Evolutionary conservation across 768 basidiomycete species (phyloP), one percentile per base, ranked within the genome.

Genomic region (Russula compacta): DNA sequence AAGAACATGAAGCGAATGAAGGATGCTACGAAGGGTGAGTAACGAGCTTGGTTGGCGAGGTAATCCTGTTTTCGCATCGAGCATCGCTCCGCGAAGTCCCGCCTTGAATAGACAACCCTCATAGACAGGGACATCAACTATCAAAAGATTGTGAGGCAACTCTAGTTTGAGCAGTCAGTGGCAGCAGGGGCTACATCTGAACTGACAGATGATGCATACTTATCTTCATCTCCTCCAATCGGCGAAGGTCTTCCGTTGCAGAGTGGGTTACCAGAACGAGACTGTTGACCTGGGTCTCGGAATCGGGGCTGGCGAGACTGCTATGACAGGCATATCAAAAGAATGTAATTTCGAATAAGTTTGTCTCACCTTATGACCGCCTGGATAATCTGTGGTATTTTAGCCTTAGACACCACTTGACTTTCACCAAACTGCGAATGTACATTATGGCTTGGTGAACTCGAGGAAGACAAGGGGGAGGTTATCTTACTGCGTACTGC

Each of bases 191-290:
- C 49, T 42, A 60, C 53, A 38, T 49, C 62, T 39, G 48, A 50
- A 48, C 54, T 53, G 49, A 54, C 19, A 29, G 44, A 10, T 49
- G 55, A 42, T 44, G 71, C 87, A 68, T 68, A 91, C 89, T 86
- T 68, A 91, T 87, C 73, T 83, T 84, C 81, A 91, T 85, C 50
- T 90, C 87, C 55, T 88, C 85, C 40, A 92, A 75, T 17, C 83
- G 78, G 43, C 80, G 75, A 14, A 91, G 71, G 64, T 85, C 79
- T 3, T 77, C 78, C 40, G 75, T 73, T 43, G 82, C 78, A 19
- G 78, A 78, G 67, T 90, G 87, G 2, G 78, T 85, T 12, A 92
- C 81, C 6, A 92, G 75, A 15, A 92, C 86, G 39, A 92, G 81
- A 19, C 75, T 75, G 67, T 92, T 92, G 24, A 85, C 69, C 0